Evolutionary conservation across 805 yeast genomes (phyloP), one percentile per base, ranked within the genome.

Genomic region (Scheffersomyces coipomensis): DNA sequence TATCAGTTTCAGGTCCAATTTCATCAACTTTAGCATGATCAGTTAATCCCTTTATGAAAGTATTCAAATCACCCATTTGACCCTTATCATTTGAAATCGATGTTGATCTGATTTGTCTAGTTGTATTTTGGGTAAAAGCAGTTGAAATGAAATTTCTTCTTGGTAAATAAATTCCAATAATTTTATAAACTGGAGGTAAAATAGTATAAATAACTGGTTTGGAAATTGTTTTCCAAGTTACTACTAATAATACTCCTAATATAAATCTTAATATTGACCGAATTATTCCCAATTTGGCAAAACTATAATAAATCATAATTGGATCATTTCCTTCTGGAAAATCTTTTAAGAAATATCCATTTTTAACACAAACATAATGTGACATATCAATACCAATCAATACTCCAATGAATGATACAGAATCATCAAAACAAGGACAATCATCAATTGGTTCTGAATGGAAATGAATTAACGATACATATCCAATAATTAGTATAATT

Each of bases 401-500:
- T 31, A 90, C 97, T 3, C 96, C 96, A 37, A 90, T 67, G 52
- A 91, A 91, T 4, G 98, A 95, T 22, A 91, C 96, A 15, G 89
- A 80, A 58, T 91, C 99, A 54, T 90, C 97, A 55, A 84, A 91
- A 59, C 99, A 93, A 1, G 99, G 99, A 56, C 99, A 91, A 48
- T 83, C 85, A 51, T 93, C 99, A 16, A 85, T 81, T 1, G 98
- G 98, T 42, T 76, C 79, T 0, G 89, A 85, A 62, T 89, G 96
- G 30, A 72, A 60, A 50, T 84, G 81, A 17, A 90, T 74, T 24
- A 85, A 52, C 1, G 64, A 44, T 32, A 83, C 55, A 49, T 73
- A 72, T 1, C 74, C 68, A 18, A 68, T 49, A 0, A 68, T 50
- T 1, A 79, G 53, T 1, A 71, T 48, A 0, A 58, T 10, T 0